Conservation (phyloP, 768 basidiomycete species). For the Trametes gibbosa region DNA sequence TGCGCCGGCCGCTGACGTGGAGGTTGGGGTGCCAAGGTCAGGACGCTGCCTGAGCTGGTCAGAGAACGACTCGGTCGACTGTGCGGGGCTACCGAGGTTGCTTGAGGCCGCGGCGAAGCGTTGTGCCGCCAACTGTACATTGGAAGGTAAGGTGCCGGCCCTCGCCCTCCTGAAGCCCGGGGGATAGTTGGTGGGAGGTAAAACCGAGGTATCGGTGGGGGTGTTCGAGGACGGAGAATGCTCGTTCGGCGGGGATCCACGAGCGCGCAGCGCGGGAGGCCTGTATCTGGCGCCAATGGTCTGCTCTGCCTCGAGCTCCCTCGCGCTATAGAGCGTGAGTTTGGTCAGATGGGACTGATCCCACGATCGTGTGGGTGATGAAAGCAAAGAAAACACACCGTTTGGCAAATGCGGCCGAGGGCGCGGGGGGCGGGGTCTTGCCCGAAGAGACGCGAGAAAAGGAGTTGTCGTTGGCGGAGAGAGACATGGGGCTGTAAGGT, state of each 20-base stretch:
- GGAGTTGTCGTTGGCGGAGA: constrained; percentile 83
- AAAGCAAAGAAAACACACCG: constrained; percentile 46
- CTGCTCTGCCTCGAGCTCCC: constrained; percentile 83
- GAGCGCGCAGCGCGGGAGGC: constrained; percentile 75
- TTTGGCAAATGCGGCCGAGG: constrained; percentile 87
- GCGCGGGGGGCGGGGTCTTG: constrained; percentile 88
- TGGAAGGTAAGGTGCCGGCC: constrained; percentile 97
- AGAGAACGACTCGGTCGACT: constrained; percentile 49
- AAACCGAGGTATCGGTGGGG: constrained; percentile 51
- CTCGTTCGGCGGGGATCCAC: constrained; percentile 74
- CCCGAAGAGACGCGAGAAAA: constrained; percentile 82
- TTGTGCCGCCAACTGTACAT: constrained; percentile 85
- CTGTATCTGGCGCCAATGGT: constrained; percentile 63
- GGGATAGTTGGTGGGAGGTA: constrained; percentile 76
- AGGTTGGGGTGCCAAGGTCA: constrained; percentile 39
- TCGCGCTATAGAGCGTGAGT: constrained; percentile 50
- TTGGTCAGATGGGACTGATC: constrained; percentile 14
- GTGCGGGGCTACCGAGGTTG: constrained; percentile 48
- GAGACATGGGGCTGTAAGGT: constrained; percentile 81
- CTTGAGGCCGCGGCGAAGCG: constrained; percentile 69
- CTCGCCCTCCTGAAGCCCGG: constrained; percentile 90
- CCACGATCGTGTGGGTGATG: constrained; percentile 16
- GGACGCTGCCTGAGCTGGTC: constrained; percentile 39
- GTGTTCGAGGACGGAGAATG: constrained; percentile 54
- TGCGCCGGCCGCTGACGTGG: constrained; percentile 34